Conservation (phyloP, 176 grass and related monocot species). For the Elymus sibiricus region DNA sequence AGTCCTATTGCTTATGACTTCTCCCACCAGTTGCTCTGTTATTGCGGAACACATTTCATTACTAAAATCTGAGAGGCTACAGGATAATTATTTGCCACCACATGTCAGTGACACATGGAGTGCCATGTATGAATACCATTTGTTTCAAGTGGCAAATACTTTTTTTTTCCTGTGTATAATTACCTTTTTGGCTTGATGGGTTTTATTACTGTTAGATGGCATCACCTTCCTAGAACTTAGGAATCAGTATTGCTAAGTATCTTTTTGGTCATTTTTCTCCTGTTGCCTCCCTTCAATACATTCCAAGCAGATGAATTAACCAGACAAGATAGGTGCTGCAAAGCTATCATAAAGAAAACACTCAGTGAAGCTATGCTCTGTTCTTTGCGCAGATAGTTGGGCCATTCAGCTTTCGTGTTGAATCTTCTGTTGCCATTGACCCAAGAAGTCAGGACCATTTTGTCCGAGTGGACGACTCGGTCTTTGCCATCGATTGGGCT, state of each 20-base stretch:
- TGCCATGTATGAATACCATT: not conserved
- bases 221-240: not conserved
- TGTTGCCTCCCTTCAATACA: not conserved
- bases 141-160: not conserved
- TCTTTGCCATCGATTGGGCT: conserved; percentile 91
- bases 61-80: not conserved
- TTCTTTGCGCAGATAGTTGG: conserved; percentile 62
- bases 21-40: not conserved
- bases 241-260: not conserved
- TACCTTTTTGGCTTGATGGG: not conserved
- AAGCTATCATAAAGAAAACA: not conserved
- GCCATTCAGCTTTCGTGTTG: conserved; percentile 86
- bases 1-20: not conserved
- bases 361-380: not conserved
- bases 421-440: conserved; percentile 62
- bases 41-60: not conserved
- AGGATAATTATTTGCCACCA: not conserved
- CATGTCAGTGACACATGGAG: not conserved
- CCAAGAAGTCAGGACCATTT: conserved; percentile 44
- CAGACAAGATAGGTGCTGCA: not conserved
- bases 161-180: not conserved
- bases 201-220: not conserved
- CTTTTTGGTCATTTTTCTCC: not conserved
- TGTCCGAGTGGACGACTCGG: conserved; percentile 54
- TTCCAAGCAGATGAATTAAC: not conserved